These are phyloP conservation scores for Lactarius pseudohatsudake DNA, from an alignment of 768 basidiomycete species.

Conservation along the genomic window DNA sequence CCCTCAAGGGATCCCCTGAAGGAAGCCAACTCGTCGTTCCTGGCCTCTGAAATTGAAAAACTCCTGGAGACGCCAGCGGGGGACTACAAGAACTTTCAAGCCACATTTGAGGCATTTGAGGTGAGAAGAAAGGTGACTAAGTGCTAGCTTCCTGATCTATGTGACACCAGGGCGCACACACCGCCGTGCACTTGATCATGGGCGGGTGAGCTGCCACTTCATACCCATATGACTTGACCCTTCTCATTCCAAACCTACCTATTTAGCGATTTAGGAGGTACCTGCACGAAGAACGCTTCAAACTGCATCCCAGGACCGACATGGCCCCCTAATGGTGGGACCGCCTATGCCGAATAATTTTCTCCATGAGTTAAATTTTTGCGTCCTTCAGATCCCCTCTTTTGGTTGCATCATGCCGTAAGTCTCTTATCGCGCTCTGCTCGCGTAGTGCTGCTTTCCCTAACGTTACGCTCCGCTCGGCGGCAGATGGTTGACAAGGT, in stretches of 20 bases:
- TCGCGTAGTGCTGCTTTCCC: neutral
- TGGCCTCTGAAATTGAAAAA: slow-evolving; percentile 29
- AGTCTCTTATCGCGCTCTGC: neutral
- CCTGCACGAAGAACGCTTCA: slow-evolving; percentile 33
- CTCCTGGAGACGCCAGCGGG: slow-evolving; percentile 32
- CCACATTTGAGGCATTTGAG: slow-evolving; percentile 33
- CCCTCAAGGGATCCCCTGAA: too few relatives aligned
- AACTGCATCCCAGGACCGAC: slow-evolving; percentile 34
- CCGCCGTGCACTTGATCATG: slow-evolving; percentile 37
- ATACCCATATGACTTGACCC: too few relatives aligned
- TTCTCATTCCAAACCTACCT: neutral
- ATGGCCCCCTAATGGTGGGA: slow-evolving; percentile 37
- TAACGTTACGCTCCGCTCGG: neutral
- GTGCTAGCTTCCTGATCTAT: neutral
- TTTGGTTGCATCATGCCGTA: slow-evolving; percentile 41
- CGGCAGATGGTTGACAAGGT: slow-evolving; percentile 40
- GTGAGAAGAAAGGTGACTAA: slow-evolving; percentile 23
- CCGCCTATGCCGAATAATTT: neutral
- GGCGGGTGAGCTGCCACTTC: slow-evolving; percentile 33
- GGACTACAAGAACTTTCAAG: slow-evolving; percentile 38
- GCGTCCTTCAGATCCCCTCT: slow-evolving; percentile 35
- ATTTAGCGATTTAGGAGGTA: slow-evolving; percentile 35
- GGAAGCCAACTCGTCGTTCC: slow-evolving; percentile 35
- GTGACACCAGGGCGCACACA: slow-evolving; percentile 35
- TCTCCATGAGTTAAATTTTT: neutral